Percentiles rank a stretch among this genome's conserved stretches.
Evolutionary conservation across 176 grass and related monocot genomes (phyloP).

Genomic region (Poa annua): DNA sequence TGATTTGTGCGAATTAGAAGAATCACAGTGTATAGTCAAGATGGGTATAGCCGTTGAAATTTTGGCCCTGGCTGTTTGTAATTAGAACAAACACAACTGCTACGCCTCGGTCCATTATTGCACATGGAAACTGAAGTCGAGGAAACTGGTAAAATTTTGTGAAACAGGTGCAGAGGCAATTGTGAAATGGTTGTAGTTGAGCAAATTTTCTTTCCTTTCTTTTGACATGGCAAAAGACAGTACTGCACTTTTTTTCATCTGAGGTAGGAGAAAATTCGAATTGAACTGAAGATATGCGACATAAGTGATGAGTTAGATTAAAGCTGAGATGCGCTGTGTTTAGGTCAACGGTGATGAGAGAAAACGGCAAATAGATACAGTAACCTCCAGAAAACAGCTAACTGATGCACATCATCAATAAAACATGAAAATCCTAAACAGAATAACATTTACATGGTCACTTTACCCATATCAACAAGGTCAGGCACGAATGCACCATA

Average conservation of each 20-base stretch:
- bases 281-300: not conserved
- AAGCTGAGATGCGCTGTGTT: not conserved
- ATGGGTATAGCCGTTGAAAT: conserved; percentile 22
- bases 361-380: not conserved
- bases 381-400: not conserved
- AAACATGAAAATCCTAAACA: not conserved
- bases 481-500: not conserved
- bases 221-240: not conserved
- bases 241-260: not conserved
- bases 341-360: not conserved
- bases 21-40: conserved; percentile 10
- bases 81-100: not conserved
- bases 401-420: not conserved
- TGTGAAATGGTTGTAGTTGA: not conserved
- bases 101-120: not conserved
- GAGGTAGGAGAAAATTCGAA: not conserved
- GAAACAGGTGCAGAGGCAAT: not conserved
- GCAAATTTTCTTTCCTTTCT: not conserved
- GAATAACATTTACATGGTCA: not conserved
- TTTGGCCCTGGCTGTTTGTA: not conserved
- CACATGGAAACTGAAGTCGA: not conserved
- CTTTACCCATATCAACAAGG: not conserved
- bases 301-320: not conserved
- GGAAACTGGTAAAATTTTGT: not conserved
- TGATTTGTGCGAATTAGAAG: not conserved